These are phyloP conservation scores for Eucalyptus curtisii DNA, from an alignment of 345 rosid species.

Conservation along the genomic window DNA sequence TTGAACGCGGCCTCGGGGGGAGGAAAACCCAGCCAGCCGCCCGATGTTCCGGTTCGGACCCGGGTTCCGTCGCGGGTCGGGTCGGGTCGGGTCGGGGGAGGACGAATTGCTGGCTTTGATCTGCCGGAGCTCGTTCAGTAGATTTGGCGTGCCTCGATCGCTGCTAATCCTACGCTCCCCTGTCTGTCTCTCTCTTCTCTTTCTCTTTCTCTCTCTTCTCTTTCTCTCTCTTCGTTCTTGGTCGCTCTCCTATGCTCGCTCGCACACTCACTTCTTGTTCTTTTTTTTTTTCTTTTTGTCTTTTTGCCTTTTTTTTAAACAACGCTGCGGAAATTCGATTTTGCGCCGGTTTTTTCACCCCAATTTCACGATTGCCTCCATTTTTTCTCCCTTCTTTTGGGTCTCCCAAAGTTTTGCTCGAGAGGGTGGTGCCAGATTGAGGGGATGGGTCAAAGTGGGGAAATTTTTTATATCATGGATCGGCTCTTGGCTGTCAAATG, in stretches of 20 bases:
- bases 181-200: neutral
- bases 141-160: neutral
- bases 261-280: constrained; percentile 1
- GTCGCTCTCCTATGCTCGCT: constrained; percentile 1
- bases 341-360: neutral
- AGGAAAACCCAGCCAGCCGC: neutral
- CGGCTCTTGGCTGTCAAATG: neutral
- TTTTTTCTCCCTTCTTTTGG: neutral
- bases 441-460: neutral
- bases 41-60: neutral
- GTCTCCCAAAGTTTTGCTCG: neutral
- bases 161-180: constrained; percentile 2
- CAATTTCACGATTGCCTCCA: neutral
- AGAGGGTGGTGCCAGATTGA: neutral
- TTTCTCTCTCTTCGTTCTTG: constrained; percentile 7
- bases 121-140: neutral
- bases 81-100: neutral
- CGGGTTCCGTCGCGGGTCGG: neutral
- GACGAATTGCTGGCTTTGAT: neutral
- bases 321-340: neutral
- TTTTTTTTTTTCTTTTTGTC: neutral
- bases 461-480: neutral
- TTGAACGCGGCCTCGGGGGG: neutral
- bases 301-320: neutral
- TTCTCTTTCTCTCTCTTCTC: neutral